These are phyloP conservation scores for Lactarius quietus DNA, from an alignment of 768 basidiomycete species.

Conservation along the genomic window DNA sequence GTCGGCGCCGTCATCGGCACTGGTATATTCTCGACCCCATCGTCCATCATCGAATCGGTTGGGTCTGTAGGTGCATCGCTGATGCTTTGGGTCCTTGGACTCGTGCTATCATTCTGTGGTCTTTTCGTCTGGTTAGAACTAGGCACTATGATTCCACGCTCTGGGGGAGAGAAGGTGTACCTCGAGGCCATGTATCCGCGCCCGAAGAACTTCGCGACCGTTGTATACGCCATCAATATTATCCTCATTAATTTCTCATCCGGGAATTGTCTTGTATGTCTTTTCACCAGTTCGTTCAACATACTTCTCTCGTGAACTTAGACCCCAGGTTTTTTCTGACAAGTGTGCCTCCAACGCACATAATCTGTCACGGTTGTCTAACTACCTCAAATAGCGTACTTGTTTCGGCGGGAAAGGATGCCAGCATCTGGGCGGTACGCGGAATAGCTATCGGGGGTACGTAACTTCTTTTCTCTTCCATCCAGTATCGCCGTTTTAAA, in stretches of 20 bases:
- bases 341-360: slow-evolving; percentile 23
- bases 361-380: neutral
- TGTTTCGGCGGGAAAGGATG: slow-evolving; percentile 39
- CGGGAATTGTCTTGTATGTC: slow-evolving; percentile 47
- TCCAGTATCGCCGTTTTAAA: neutral
- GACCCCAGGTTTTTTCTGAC: slow-evolving; percentile 33
- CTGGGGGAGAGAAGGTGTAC: slow-evolving; percentile 62
- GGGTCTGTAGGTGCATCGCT: slow-evolving; percentile 57
- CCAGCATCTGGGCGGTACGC: slow-evolving; percentile 48
- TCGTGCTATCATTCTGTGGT: slow-evolving; percentile 54
- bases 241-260: slow-evolving; percentile 44
- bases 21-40: slow-evolving; percentile 63
- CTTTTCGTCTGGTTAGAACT: slow-evolving; percentile 62
- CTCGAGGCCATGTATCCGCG: slow-evolving; percentile 51
- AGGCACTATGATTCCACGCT: slow-evolving; percentile 60
- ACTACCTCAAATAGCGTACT: slow-evolving; percentile 40
- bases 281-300: neutral
- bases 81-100: slow-evolving; percentile 62
- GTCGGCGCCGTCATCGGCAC: slow-evolving; percentile 59
- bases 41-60: slow-evolving; percentile 53
- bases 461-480: slow-evolving; percentile 4
- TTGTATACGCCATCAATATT: slow-evolving; percentile 46
- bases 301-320: neutral
- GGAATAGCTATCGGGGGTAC: slow-evolving; percentile 57
- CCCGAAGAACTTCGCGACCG: slow-evolving; percentile 46